A percentile compares a stretch with the other conserved stretches of the same genome.
Evolutionary conservation across 2,329 filamentous ascomycete genomes (phyloP).

Genomic region (Epichloe elymi): DNA sequence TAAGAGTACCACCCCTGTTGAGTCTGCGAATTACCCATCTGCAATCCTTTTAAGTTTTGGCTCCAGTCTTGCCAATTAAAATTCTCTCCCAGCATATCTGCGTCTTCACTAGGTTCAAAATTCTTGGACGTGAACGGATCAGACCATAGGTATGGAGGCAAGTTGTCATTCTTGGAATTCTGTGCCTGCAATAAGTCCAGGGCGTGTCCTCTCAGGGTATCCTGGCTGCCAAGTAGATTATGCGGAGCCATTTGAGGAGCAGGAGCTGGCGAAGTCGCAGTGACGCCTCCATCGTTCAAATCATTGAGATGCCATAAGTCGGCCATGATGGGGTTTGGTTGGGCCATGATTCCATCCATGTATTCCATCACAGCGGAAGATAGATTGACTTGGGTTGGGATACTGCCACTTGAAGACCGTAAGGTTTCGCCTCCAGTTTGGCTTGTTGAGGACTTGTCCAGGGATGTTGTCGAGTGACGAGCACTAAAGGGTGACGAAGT

Average conservation of each 20-base stretch:
- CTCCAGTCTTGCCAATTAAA: conserved; percentile 39
- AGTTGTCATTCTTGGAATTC: conserved; percentile 19
- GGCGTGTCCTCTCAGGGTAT: conserved; percentile 10
- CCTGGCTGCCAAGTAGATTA: conserved; percentile 2
- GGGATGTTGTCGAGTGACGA: neutral
- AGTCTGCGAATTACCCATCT: conserved; percentile 17
- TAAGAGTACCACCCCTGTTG: conserved; percentile 11
- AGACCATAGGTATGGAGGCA: conserved; percentile 30
- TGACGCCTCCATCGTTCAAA: neutral
- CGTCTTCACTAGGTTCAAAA: conserved; percentile 17
- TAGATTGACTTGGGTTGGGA: conserved; percentile 13
- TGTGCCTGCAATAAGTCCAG: conserved; percentile 11
- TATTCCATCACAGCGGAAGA: conserved; percentile 20
- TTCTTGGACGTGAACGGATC: conserved; percentile 19
- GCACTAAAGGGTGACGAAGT: neutral
- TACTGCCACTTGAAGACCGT: conserved; percentile 5
- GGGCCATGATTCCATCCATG: conserved; percentile 24
- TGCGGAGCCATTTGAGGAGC: neutral
- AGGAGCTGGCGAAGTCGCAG: neutral
- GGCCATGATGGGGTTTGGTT: conserved; percentile 22
- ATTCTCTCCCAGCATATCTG: conserved; percentile 27
- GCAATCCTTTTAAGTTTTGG: conserved; percentile 26
- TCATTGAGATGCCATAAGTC: conserved; percentile 18
- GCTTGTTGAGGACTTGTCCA: neutral
- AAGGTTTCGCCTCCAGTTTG: conserved; percentile 7